phyloP scores from a whole-genome alignment of 2,329 filamentous ascomycete genomes.

The Rugonectria rugulosa region DNA sequence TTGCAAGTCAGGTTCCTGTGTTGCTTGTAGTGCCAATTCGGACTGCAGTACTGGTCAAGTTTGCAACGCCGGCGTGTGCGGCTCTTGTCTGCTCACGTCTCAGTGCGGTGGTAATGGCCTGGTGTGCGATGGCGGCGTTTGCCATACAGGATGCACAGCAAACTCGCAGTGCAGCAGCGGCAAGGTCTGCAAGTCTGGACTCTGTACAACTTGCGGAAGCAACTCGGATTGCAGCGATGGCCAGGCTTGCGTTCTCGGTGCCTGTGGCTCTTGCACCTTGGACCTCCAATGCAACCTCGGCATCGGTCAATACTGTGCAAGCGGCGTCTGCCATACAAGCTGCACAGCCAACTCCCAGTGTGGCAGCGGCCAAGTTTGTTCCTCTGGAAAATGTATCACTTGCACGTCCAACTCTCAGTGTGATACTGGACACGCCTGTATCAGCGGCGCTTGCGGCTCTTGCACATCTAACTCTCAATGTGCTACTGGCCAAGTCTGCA shows the following conservation, averaged over 20 bases:
- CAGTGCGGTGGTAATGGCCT: constrained; percentile 14
- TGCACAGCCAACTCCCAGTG: constrained; percentile 19
- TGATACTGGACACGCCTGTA: constrained; percentile 2
- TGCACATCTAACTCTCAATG: constrained; percentile 2
- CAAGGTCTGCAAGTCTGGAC: constrained; percentile 18
- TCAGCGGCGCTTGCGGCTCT: constrained; percentile 2
- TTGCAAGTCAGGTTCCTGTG: constrained; percentile 15
- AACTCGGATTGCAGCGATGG: constrained; percentile 14
- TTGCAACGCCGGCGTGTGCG: constrained; percentile 6
- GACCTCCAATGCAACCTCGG: constrained; percentile 11
- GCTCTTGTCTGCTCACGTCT: neutral
- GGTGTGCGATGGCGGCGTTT: constrained; percentile 13
- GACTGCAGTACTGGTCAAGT: constrained; percentile 15
- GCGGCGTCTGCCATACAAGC: constrained; percentile 6
- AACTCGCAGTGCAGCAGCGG: constrained; percentile 18
- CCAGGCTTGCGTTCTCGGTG: constrained; percentile 15
- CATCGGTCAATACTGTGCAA: constrained; percentile 19
- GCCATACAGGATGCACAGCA: constrained; percentile 10
- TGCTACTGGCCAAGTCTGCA: constrained; percentile 7
- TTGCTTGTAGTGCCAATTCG: constrained; percentile 8
- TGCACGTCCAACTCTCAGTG: constrained; percentile 13
- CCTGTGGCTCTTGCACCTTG: constrained; percentile 16
- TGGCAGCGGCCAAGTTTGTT: constrained; percentile 18
- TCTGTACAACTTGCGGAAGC: neutral
- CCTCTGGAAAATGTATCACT: constrained; percentile 7